Percentiles rank a stretch among this genome's conserved stretches.
Conservation (phyloP, 2,329 filamentous ascomycete genomes). For the Xenosphaeropsis pyriputrescens region DNA sequence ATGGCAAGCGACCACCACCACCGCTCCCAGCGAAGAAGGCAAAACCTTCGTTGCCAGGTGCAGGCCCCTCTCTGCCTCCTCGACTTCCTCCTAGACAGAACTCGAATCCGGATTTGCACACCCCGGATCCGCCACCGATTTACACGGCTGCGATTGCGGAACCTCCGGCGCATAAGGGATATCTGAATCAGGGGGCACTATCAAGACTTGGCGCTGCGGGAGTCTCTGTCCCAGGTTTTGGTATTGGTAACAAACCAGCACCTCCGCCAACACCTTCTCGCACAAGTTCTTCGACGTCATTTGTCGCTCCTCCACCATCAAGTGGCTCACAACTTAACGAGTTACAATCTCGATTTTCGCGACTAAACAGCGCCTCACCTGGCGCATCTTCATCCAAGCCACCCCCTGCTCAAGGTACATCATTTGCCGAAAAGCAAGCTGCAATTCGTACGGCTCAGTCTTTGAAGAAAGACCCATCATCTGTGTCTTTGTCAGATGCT, state of each 20-base stretch:
- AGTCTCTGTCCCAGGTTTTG: conserved; percentile 49
- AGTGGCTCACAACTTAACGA: conserved; percentile 15
- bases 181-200: conserved; percentile 28
- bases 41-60: conserved; percentile 8
- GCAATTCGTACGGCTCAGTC: conserved; percentile 33
- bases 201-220: conserved; percentile 45
- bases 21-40: conserved; percentile 8
- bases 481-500: conserved; percentile 33
- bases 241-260: conserved; percentile 30
- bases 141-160: conserved; percentile 8
- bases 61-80: conserved; percentile 32
- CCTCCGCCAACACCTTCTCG: conserved; percentile 13
- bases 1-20: conserved; percentile 11
- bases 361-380: conserved; percentile 2
- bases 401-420: conserved; percentile 25
- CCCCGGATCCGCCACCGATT: conserved; percentile 23
- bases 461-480: conserved; percentile 33
- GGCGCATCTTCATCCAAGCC: conserved; percentile 15
- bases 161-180: conserved; percentile 15
- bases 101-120: conserved; percentile 16
- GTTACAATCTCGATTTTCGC: conserved; percentile 19
- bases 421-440: conserved; percentile 38
- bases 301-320: conserved; percentile 10
- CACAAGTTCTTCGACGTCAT: conserved; percentile 3
- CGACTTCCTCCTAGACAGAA: conserved; percentile 36